Evolutionary conservation across 2,329 filamentous ascomycete species (phyloP).

Genomic region (Phyllosticta citrichinensis): DNA sequence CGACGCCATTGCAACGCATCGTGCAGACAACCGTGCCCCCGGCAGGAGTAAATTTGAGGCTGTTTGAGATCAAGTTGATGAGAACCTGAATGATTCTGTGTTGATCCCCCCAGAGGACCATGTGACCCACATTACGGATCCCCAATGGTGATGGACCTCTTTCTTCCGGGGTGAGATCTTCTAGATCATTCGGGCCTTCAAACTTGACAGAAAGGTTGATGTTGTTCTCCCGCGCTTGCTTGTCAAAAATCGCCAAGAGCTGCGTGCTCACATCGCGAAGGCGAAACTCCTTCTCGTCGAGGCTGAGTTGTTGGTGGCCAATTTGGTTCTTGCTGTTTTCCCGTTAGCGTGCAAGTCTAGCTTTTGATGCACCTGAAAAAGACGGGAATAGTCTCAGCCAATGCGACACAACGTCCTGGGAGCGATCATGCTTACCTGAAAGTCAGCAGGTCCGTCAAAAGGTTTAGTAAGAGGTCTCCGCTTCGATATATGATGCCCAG

Average conservation of each 20-base stretch:
- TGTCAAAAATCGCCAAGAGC: constrained; percentile 77
- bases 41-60: constrained; percentile 76
- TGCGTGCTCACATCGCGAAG: constrained; percentile 77
- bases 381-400: not conserved
- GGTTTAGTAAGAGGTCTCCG: constrained; percentile 70
- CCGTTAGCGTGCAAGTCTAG: not conserved
- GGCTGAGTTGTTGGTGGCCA: constrained; percentile 60
- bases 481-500: constrained; percentile 85
- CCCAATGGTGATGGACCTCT: constrained; percentile 22
- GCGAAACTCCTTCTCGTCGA: constrained; percentile 79
- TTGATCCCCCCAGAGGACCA: constrained; percentile 87
- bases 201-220: constrained; percentile 68
- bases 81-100: constrained; percentile 87
- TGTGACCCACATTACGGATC: constrained; percentile 52
- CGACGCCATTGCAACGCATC: constrained; percentile 58
- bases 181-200: constrained; percentile 38
- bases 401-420: not conserved
- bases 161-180: constrained; percentile 25
- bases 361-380: not conserved
- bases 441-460: constrained; percentile 79
- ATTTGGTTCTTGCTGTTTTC: constrained; percentile 78
- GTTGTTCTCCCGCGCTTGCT: constrained; percentile 70
- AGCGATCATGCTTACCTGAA: constrained; percentile 40
- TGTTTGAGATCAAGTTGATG: constrained; percentile 87
- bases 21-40: constrained; percentile 66